Evolutionary conservation across 306 rosid genomes (phyloP).

Genomic region (Coriaria nepalensis): DNA sequence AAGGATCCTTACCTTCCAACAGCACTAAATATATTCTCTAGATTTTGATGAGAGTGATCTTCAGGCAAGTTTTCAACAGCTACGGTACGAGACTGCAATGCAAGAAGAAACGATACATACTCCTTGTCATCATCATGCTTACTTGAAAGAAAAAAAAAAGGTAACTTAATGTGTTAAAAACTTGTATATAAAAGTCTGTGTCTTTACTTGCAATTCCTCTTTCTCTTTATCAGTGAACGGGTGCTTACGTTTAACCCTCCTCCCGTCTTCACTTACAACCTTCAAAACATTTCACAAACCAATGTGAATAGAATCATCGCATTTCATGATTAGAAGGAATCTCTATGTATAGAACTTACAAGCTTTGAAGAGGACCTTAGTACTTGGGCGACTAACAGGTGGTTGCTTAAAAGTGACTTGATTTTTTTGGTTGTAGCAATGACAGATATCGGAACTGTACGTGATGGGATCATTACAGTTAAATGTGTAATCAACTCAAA

Average conservation of each 20-base stretch:
- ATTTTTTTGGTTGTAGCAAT: conserved; percentile 71
- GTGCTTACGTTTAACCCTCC: conserved; percentile 68
- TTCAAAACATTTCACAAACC: conserved; percentile 13
- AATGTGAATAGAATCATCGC: neutral
- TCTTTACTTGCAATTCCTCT: conserved; percentile 71
- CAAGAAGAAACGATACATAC: conserved; percentile 8
- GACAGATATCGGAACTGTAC: conserved; percentile 55
- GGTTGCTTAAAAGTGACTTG: conserved; percentile 50
- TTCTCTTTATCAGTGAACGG: conserved; percentile 74
- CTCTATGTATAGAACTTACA: conserved; percentile 33
- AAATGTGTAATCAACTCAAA: neutral
- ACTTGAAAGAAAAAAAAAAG: too few relatives aligned
- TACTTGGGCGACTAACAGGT: conserved; percentile 46
- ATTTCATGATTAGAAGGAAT: neutral
- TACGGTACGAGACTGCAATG: conserved; percentile 70
- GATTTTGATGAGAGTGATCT: conserved; percentile 90
- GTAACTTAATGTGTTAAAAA: too few relatives aligned
- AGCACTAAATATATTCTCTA: conserved; percentile 61
- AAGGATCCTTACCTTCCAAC: conserved; percentile 57
- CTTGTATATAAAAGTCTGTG: neutral
- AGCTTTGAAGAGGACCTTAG: conserved; percentile 74
- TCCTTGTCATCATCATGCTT: neutral
- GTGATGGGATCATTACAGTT: conserved; percentile 5
- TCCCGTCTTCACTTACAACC: conserved; percentile 73
- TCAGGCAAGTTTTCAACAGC: conserved; percentile 92